phyloP scores from a whole-genome alignment of 805 yeast genomes.

The Nakazawaea wickerhamii region DNA sequence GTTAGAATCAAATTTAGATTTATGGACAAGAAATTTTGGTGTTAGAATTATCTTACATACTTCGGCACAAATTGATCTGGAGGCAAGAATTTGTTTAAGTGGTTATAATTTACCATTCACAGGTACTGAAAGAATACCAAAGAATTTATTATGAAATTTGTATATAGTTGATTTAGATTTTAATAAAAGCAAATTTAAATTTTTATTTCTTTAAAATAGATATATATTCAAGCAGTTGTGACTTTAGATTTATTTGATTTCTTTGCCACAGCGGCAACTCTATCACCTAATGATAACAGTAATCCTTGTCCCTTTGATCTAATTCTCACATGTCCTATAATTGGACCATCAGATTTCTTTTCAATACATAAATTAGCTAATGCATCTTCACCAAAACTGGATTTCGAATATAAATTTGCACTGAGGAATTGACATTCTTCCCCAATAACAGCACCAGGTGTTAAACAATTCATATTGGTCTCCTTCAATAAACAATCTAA shows the following conservation, averaged over 20 bases:
- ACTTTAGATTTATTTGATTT: constrained; percentile 36
- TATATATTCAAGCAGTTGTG: constrained; percentile 23
- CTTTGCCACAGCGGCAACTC: constrained; percentile 79
- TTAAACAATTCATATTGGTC: constrained; percentile 91
- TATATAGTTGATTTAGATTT: not conserved
- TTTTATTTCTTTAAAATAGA: not conserved
- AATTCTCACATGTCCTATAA: constrained; percentile 91
- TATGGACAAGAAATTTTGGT: constrained; percentile 85
- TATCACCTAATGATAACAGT: constrained; percentile 90
- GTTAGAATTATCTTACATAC: constrained; percentile 83
- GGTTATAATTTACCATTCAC: constrained; percentile 77
- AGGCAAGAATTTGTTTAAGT: constrained; percentile 80
- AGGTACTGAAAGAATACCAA: constrained; percentile 41
- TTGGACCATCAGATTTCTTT: constrained; percentile 64
- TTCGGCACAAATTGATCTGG: constrained; percentile 82
- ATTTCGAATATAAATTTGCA: constrained; percentile 88
- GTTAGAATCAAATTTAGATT: constrained; percentile 81
- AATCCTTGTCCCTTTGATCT: constrained; percentile 97
- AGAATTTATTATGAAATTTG: constrained; percentile 15
- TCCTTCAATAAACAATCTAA: constrained; percentile 69
- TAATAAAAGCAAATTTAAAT: not conserved
- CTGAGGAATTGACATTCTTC: constrained; percentile 88
- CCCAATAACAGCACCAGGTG: constrained; percentile 87
- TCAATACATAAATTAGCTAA: constrained; percentile 94
- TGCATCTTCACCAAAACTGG: constrained; percentile 96